A percentile compares a stretch with the other conserved stretches of the same genome.
phyloP scores from a whole-genome alignment of 2,329 filamentous ascomycete genomes.

The Aspergillus costaricaensis region DNA sequence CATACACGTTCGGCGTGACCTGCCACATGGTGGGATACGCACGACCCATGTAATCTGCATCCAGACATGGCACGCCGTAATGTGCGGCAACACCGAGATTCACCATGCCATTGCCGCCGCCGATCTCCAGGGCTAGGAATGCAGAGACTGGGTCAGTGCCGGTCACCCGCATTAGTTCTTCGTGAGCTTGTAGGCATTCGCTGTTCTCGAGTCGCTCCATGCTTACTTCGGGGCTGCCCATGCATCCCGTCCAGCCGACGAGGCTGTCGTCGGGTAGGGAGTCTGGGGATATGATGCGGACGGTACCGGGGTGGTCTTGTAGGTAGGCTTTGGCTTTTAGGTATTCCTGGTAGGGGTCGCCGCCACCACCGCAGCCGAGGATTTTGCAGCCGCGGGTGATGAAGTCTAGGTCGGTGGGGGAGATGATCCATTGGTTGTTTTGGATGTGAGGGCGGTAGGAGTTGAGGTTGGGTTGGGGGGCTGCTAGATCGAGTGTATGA shows the following conservation, averaged over 20 bases:
- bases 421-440: slow-evolving; percentile 18
- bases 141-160: background rate
- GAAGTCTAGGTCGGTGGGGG: slow-evolving; percentile 14
- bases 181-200: slow-evolving; percentile 49
- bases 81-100: slow-evolving; percentile 7
- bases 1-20: slow-evolving; percentile 48
- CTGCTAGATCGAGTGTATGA: too few species aligned
- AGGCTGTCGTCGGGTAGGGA: slow-evolving; percentile 53
- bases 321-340: slow-evolving; percentile 7
- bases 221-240: slow-evolving; percentile 61
- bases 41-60: slow-evolving; percentile 50
- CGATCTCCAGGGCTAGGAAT: slow-evolving; percentile 63
- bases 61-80: slow-evolving; percentile 49
- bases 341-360: slow-evolving; percentile 13
- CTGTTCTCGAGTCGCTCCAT: slow-evolving; percentile 63
- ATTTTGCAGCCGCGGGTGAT: slow-evolving; percentile 19
- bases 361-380: slow-evolving; percentile 17
- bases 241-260: slow-evolving; percentile 57
- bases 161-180: slow-evolving; percentile 51
- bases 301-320: background rate
- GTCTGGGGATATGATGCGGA: slow-evolving; percentile 2
- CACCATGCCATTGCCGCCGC: slow-evolving; percentile 62
- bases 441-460: slow-evolving; percentile 23
- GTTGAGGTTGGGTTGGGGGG: slow-evolving; percentile 8
- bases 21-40: slow-evolving; percentile 52